phyloP scores from a whole-genome alignment of 2,329 filamentous ascomycete species.

The Endocalyx cinctus region DNA sequence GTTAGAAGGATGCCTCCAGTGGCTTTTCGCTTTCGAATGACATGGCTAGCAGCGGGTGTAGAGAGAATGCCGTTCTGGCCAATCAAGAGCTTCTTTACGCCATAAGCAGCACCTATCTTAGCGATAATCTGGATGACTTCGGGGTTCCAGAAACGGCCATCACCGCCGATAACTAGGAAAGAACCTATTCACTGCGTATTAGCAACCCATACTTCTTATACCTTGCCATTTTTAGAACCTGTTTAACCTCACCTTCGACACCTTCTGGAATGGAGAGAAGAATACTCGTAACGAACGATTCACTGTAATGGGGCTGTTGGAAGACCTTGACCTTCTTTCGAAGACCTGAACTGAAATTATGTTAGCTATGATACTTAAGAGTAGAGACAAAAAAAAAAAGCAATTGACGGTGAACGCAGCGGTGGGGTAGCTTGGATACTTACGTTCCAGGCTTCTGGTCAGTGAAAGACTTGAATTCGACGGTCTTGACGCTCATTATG shows the following conservation, averaged over 20 bases:
- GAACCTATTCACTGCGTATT: slow-evolving; percentile 40
- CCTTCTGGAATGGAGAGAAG: slow-evolving; percentile 96
- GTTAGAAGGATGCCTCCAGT: slow-evolving; percentile 96
- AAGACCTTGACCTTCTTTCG: slow-evolving; percentile 99
- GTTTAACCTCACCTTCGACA: slow-evolving; percentile 56
- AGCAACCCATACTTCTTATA: too few species aligned
- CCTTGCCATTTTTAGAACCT: too few species aligned
- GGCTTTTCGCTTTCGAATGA: slow-evolving; percentile 91
- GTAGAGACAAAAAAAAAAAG: too few species aligned
- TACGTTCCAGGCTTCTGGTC: slow-evolving; percentile 99
- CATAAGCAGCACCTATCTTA: slow-evolving; percentile 94
- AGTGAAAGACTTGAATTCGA: slow-evolving; percentile 78
- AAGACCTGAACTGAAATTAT: slow-evolving; percentile 73
- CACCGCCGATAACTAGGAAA: slow-evolving; percentile 93
- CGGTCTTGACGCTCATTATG: slow-evolving; percentile 67
- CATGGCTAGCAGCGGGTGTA: slow-evolving; percentile 90
- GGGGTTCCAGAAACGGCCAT: slow-evolving; percentile 95
- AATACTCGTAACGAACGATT: slow-evolving; percentile 91
- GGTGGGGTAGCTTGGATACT: slow-evolving; percentile 45
- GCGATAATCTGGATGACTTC: slow-evolving; percentile 96
- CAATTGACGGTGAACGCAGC: slow-evolving; percentile 13
- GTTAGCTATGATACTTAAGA: slow-evolving; percentile 9
- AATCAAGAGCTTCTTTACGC: slow-evolving; percentile 97
- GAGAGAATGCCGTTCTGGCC: slow-evolving; percentile 95
- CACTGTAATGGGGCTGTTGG: slow-evolving; percentile 91